A percentile compares a stretch with the other conserved stretches of the same genome.
phyloP scores from a whole-genome alignment of 768 basidiomycete species.

The Boletus insuetus region DNA sequence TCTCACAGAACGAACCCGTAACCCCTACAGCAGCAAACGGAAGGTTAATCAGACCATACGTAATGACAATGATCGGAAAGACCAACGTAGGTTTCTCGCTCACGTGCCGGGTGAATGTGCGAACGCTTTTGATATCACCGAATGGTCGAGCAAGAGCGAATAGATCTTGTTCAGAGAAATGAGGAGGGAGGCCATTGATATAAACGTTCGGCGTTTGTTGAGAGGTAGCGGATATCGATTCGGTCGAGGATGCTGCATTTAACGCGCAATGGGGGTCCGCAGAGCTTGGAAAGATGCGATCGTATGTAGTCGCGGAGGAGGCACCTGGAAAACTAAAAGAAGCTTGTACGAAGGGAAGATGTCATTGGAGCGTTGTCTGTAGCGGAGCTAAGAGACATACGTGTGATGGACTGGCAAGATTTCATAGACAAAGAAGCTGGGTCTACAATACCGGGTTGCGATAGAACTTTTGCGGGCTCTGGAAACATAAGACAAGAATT shows the following conservation, averaged over 20 bases:
- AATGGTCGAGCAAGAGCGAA: conserved; percentile 70
- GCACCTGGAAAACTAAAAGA: conserved; percentile 26
- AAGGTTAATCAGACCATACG: not conserved
- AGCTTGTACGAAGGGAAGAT: conserved; percentile 8
- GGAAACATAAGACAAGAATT: conserved; percentile 23
- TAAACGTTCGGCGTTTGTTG: conserved; percentile 72
- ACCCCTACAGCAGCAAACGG: conserved; percentile 45
- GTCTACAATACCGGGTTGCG: conserved; percentile 15
- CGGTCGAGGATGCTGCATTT: conserved; percentile 13
- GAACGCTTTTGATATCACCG: conserved; percentile 71
- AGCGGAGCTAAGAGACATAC: conserved; percentile 11
- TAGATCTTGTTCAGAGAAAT: conserved; percentile 78
- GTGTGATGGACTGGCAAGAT: conserved; percentile 22
- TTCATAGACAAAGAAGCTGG: conserved; percentile 2
- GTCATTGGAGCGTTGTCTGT: not conserved
- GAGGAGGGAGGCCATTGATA: conserved; percentile 83
- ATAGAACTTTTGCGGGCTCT: conserved; percentile 11
- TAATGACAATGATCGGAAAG: conserved; percentile 10
- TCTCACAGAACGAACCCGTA: conserved; percentile 79
- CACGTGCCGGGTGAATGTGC: conserved; percentile 82
- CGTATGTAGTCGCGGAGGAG: conserved; percentile 11
- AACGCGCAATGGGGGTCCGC: conserved; percentile 13
- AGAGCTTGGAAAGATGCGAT: conserved; percentile 9
- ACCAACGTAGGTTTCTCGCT: conserved; percentile 60
- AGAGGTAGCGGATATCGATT: conserved; percentile 10